Conservation (phyloP, 257 asterid genomes). For the Salvia splendens region DNA sequence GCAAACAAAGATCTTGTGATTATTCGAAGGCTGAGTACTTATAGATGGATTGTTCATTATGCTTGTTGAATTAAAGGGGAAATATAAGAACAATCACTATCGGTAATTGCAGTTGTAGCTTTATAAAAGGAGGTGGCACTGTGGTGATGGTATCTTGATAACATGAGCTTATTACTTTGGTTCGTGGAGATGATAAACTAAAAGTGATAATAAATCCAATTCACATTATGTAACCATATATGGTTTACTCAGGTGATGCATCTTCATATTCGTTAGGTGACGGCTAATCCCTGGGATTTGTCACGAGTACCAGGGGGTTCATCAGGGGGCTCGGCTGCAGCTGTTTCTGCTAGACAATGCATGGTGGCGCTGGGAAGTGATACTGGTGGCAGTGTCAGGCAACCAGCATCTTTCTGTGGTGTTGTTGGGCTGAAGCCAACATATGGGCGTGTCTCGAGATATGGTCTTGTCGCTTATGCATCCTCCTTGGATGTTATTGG, state of each 20-base stretch:
- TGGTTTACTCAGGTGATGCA: constrained; percentile 79
- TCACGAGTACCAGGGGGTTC: constrained; percentile 99
- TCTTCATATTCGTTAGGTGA: constrained; percentile 84
- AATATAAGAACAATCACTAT: neutral
- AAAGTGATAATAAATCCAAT: constrained; percentile 8
- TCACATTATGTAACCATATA: constrained; percentile 46
- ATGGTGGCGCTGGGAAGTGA: constrained; percentile 93
- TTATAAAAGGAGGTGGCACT: neutral
- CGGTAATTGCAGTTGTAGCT: neutral
- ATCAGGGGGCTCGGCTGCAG: constrained; percentile 97
- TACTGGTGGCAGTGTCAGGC: constrained; percentile 99
- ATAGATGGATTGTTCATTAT: neutral
- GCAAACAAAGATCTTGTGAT: neutral
- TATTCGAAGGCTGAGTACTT: neutral
- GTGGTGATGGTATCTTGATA: constrained; percentile 16
- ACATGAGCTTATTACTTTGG: neutral
- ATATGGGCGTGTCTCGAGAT: constrained; percentile 97
- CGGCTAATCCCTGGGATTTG: constrained; percentile 98
- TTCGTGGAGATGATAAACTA: constrained; percentile 25
- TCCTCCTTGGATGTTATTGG: constrained; percentile 96
- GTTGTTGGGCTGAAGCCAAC: constrained; percentile 96
- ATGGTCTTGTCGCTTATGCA: constrained; percentile 97
- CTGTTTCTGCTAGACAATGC: constrained; percentile 97
- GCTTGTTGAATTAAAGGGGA: neutral
- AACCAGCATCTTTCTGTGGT: constrained; percentile 97